Conservation (phyloP, 2,329 filamentous ascomycete species). For the Colletotrichum aenigma region DNA sequence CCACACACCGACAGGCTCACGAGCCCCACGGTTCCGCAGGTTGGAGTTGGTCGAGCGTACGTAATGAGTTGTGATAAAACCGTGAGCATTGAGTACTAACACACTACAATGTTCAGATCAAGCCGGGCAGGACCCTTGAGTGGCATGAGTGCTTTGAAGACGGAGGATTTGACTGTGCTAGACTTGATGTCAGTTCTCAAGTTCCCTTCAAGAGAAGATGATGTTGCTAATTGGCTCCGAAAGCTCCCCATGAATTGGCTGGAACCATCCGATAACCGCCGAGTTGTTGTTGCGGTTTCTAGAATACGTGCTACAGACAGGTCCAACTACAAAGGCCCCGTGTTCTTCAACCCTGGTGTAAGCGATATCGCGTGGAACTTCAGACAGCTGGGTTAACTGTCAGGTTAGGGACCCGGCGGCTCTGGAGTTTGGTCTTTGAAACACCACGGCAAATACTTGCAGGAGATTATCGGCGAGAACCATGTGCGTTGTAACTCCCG, state of each 20-base stretch:
- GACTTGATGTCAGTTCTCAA: conserved; percentile 31
- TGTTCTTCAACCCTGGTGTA: conserved; percentile 40
- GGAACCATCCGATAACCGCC: conserved; percentile 26
- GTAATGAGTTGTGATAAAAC: background rate
- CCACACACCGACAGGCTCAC: background rate
- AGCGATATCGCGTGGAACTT: background rate
- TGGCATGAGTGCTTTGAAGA: conserved; percentile 36
- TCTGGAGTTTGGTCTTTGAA: conserved; percentile 43
- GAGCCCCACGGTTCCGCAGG: background rate
- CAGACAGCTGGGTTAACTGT: background rate
- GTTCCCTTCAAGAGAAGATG: background rate
- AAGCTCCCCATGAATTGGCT: conserved; percentile 41
- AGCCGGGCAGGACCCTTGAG: conserved; percentile 29
- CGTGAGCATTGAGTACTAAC: background rate
- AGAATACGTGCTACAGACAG: conserved; percentile 34
- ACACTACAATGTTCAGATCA: conserved; percentile 36
- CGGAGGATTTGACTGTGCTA: conserved; percentile 33
- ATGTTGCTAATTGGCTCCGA: conserved; percentile 26
- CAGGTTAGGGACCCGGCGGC: conserved; percentile 50
- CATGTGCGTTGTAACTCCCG: conserved; percentile 34
- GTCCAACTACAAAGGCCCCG: conserved; percentile 28
- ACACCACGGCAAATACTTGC: conserved; percentile 34
- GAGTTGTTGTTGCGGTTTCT: conserved; percentile 35
- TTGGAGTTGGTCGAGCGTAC: conserved; percentile 15
- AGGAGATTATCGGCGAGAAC: conserved; percentile 51